Percentiles rank a stretch among this genome's conserved stretches.
Evolutionary conservation across 768 basidiomycete species (phyloP).

Genomic region (Tricholoma matsutake): DNA sequence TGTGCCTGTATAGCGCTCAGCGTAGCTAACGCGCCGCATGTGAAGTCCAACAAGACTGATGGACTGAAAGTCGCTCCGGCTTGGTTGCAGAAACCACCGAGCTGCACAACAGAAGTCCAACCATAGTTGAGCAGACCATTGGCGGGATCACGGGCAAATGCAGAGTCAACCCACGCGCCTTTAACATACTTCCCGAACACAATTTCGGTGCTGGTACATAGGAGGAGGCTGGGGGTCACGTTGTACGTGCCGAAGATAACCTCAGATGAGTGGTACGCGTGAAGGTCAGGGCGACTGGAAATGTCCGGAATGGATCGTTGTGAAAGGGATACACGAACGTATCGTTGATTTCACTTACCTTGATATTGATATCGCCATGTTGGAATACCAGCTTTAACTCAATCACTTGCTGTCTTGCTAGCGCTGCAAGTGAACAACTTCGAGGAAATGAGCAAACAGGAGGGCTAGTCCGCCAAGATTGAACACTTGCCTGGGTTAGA

Average conservation of each 20-base stretch:
- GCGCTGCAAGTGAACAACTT: slow-evolving; percentile 28
- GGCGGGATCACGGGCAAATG: slow-evolving; percentile 37
- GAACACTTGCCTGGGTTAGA: slow-evolving; percentile 26
- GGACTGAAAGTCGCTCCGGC: slow-evolving; percentile 4
- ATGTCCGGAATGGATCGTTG: slow-evolving; percentile 33
- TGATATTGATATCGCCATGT: slow-evolving; percentile 21
- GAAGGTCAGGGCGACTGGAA: slow-evolving; percentile 29
- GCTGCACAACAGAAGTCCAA: slow-evolving; percentile 23
- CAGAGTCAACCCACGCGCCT: slow-evolving; percentile 37
- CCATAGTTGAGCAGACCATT: slow-evolving; percentile 24
- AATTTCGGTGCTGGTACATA: slow-evolving; percentile 18
- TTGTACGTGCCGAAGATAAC: slow-evolving; percentile 38
- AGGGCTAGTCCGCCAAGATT: background rate
- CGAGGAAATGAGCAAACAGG: background rate
- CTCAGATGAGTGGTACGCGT: slow-evolving; percentile 37
- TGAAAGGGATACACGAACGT: slow-evolving; percentile 17
- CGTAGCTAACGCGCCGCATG: slow-evolving; percentile 3
- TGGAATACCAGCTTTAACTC: slow-evolving; percentile 24
- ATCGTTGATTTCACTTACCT: slow-evolving; percentile 19
- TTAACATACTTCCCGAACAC: slow-evolving; percentile 33
- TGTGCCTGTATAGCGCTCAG: background rate
- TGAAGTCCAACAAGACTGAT: slow-evolving; percentile 6
- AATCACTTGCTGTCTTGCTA: slow-evolving; percentile 22
- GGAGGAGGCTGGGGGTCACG: slow-evolving; percentile 17
- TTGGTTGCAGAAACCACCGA: slow-evolving; percentile 14